A percentile compares a stretch with the other conserved stretches of the same genome.
phyloP scores from a whole-genome alignment of 495 filamentous ascomycete genomes.

The Letharia columbiana region DNA sequence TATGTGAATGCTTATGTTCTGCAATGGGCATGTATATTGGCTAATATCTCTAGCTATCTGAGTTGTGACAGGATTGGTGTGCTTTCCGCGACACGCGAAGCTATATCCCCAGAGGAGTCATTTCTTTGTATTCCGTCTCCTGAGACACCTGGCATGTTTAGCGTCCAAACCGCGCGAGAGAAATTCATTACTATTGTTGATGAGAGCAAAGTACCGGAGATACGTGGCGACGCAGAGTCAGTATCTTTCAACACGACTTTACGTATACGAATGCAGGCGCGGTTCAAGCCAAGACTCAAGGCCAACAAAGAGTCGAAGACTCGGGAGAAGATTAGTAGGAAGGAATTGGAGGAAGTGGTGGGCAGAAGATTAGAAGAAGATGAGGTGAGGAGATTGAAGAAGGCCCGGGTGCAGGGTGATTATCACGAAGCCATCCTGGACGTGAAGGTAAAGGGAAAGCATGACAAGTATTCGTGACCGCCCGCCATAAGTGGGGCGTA shows the following conservation, averaged over 20 bases:
- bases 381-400: slow-evolving; percentile 76
- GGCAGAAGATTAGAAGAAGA: slow-evolving; percentile 71
- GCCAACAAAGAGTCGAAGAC: slow-evolving; percentile 71
- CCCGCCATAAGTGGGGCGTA: neutral
- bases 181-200: slow-evolving; percentile 49
- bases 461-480: slow-evolving; percentile 65
- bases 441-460: slow-evolving; percentile 87
- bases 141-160: slow-evolving; percentile 57
- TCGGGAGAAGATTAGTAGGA: slow-evolving; percentile 72
- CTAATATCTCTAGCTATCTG: slow-evolving; percentile 48
- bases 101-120: slow-evolving; percentile 72
- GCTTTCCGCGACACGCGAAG: slow-evolving; percentile 65
- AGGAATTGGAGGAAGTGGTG: slow-evolving; percentile 76
- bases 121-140: slow-evolving; percentile 60
- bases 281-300: slow-evolving; percentile 78
- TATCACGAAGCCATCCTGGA: slow-evolving; percentile 85
- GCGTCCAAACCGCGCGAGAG: slow-evolving; percentile 56
- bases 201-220: slow-evolving; percentile 44
- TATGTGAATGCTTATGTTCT: slow-evolving; percentile 30
- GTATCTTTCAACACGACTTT: slow-evolving; percentile 69
- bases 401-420: slow-evolving; percentile 73
- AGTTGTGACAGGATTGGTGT: slow-evolving; percentile 76
- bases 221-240: slow-evolving; percentile 68
- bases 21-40: neutral
- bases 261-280: slow-evolving; percentile 85